phyloP scores from a whole-genome alignment of 2,329 filamentous ascomycete species.

The Trichophaea hybrida region DNA sequence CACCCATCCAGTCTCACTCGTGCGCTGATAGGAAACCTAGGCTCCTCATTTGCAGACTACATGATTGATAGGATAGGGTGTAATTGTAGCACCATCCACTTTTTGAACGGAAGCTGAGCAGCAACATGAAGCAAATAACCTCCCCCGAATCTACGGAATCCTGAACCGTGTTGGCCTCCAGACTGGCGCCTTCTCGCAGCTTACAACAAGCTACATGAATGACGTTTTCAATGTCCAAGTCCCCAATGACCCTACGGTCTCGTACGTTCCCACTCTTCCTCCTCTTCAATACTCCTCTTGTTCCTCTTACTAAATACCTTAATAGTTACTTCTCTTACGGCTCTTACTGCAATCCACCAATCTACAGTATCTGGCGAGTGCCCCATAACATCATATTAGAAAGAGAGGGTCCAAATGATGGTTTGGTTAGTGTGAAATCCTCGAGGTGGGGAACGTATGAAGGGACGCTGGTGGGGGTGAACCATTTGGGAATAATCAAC shows the following conservation, averaged over 20 bases:
- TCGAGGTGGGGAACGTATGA: conserved; percentile 50
- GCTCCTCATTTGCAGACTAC: conserved; percentile 26
- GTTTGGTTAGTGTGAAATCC: conserved; percentile 51
- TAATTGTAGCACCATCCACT: conserved; percentile 4
- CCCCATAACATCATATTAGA: conserved; percentile 39
- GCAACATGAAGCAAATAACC: conserved; percentile 9
- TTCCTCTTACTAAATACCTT: conserved; percentile 1
- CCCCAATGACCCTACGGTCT: conserved; percentile 39
- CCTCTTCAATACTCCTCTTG: neutral
- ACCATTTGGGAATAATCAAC: conserved; percentile 52
- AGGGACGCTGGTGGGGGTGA: conserved; percentile 47
- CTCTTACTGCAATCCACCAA: conserved; percentile 1
- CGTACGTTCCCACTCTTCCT: conserved; percentile 47
- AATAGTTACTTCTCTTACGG: conserved; percentile 20
- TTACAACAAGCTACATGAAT: conserved; percentile 45
- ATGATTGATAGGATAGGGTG: conserved; percentile 22
- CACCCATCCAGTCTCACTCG: neutral
- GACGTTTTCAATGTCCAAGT: conserved; percentile 46
- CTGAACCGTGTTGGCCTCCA: conserved; percentile 41
- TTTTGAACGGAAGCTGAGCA: neutral
- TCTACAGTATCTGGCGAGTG: conserved; percentile 8
- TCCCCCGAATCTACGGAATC: conserved; percentile 34
- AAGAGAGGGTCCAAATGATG: conserved; percentile 48
- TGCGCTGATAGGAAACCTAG: neutral
- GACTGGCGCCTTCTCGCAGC: conserved; percentile 46